Base-by-base conservation (phyloP, 2,329 filamentous ascomycete species). In the Colletotrichum sp. region DNA sequence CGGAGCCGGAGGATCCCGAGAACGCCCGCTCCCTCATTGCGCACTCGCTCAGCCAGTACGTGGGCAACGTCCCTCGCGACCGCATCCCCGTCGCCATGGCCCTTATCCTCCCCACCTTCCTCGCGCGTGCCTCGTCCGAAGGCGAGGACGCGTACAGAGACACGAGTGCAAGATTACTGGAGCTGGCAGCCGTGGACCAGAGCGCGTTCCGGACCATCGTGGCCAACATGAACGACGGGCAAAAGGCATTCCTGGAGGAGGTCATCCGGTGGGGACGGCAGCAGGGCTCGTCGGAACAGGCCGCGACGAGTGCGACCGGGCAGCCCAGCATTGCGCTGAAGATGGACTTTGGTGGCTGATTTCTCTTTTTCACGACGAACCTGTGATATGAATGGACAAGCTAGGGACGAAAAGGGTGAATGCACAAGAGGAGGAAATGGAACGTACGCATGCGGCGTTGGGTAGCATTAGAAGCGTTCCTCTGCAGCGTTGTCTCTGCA, bases 321-420 rank as follows among this genome's bases (percentile, higher is more conserved):
- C 92, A 92, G 84, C 97, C 97, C 15, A 97, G 89, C 78, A 99
- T 99, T 89, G 95, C 95, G 70, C 85, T 99, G 82, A 97, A 98
- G 90, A 98, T 99, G 95, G 90, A 98, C 84, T 99, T 99, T 89
- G 92, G 92, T 7, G 86, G 87, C 22, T 84, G 69, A 81, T 57
- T 57, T 36, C 32, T 57, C 32, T 18, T 30, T 34, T 24, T 34
- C n/a, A 68, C 34, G 67, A 60, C 18, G 32, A 26, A 60, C 18
- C 16, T 48, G 7, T 39, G 22, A 55, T 18, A 55, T 55, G 64
- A 39, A 34, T 63, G 32, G 59, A 63, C 59, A 48, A 48, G 63
- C 59, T 30, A 63, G 26, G 8, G 59, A 63, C 28, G 59, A 32
- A 63, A 66, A 52, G 24, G 39, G 63, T 39, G 39, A 28, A 24